A percentile compares a stretch with the other conserved stretches of the same genome.
These are phyloP conservation scores for Suhomyces kilbournensis DNA, from an alignment of 805 yeast species.

Conservation along the genomic window DNA sequence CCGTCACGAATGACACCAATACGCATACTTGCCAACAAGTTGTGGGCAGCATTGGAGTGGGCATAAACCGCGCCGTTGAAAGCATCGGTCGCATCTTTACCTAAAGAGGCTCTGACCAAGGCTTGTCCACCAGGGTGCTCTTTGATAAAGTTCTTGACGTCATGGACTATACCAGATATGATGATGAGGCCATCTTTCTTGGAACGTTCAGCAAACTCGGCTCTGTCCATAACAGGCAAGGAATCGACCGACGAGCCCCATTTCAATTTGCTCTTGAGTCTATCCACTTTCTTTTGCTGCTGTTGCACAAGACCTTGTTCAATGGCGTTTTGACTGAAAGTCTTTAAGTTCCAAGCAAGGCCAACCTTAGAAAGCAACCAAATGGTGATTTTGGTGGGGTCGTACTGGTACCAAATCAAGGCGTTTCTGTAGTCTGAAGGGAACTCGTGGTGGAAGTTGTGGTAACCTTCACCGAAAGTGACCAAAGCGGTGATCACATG, in stretches of 20 bases:
- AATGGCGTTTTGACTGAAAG: constrained; percentile 75
- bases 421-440: constrained; percentile 89
- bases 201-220: constrained; percentile 53
- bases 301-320: constrained; percentile 81
- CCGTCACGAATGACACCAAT: constrained; percentile 74
- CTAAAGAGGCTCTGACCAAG: constrained; percentile 63
- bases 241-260: constrained; percentile 72
- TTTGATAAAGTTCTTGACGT: constrained; percentile 61
- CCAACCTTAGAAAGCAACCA: constrained; percentile 62
- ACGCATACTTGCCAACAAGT: constrained; percentile 77
- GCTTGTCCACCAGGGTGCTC: constrained; percentile 88
- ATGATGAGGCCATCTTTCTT: constrained; percentile 60
- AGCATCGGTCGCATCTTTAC: constrained; percentile 81
- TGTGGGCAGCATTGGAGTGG: constrained; percentile 84
- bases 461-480: constrained; percentile 88
- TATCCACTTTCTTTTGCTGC: constrained; percentile 74
- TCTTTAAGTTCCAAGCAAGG: constrained; percentile 68
- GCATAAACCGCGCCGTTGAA: constrained; percentile 85
- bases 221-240: constrained; percentile 73
- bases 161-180: constrained; percentile 77
- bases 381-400: constrained; percentile 71
- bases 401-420: constrained; percentile 82
- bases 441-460: constrained; percentile 88
- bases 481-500: constrained; percentile 77
- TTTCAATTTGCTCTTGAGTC: constrained; percentile 56